phyloP scores from a whole-genome alignment of 768 basidiomycete species.

The Leucosporidium yakuticum region DNA sequence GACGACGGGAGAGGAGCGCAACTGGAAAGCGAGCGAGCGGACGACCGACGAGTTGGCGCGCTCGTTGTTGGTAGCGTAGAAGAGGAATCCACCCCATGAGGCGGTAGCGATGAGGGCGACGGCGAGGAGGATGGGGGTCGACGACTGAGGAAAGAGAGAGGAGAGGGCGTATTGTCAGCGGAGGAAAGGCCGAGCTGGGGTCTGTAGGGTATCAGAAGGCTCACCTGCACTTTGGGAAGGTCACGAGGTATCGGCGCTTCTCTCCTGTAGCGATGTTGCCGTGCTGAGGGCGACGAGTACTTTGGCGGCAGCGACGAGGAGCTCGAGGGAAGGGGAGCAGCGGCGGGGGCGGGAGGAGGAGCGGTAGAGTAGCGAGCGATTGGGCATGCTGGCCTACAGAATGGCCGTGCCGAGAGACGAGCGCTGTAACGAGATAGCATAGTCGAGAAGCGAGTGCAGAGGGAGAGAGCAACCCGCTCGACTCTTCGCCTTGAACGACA shows the following conservation, averaged over 20 bases:
- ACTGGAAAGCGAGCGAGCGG: slow-evolving; percentile 24
- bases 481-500: too few species aligned
- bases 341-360: background rate
- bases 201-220: background rate
- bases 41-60: slow-evolving; percentile 34
- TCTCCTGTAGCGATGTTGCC: background rate
- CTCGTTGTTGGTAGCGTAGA: slow-evolving; percentile 34
- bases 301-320: background rate
- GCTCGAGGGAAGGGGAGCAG: background rate
- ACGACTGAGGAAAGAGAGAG: slow-evolving; percentile 13
- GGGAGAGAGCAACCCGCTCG: too few species aligned
- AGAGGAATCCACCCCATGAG: slow-evolving; percentile 31
- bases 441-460: too few species aligned
- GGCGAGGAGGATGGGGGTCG: slow-evolving; percentile 29
- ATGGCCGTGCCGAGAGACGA: too few species aligned
- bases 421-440: too few species aligned
- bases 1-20: slow-evolving; percentile 19
- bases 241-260: slow-evolving; percentile 3
- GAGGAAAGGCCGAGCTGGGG: background rate
- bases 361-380: background rate
- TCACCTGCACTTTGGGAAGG: slow-evolving; percentile 18
- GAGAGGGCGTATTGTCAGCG: background rate
- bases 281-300: background rate
- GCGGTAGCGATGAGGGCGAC: slow-evolving; percentile 12
- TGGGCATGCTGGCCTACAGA: too few species aligned